Percentiles rank a stretch among this genome's conserved stretches.
These are phyloP conservation scores for Candida endomychidarum DNA, from an alignment of 805 yeast genomes.

Conservation along the genomic window DNA sequence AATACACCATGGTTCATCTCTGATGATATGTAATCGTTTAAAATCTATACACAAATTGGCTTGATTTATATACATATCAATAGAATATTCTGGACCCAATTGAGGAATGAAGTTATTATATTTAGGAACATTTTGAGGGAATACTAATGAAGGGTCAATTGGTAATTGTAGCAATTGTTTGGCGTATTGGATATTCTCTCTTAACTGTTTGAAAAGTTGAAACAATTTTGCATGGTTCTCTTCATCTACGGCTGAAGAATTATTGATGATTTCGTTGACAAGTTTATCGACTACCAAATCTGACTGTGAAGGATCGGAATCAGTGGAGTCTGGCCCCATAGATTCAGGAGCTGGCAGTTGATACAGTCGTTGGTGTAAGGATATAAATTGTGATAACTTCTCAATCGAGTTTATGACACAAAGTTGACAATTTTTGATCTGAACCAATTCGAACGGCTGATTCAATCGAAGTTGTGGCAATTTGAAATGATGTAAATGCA, in stretches of 20 bases:
- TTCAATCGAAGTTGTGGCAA: conserved; percentile 15
- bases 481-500: conserved; percentile 43
- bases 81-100: conserved; percentile 45
- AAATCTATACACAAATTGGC: conserved; percentile 64
- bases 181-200: conserved; percentile 28
- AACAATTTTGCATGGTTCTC: conserved; percentile 19
- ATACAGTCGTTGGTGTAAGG: conserved; percentile 5
- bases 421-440: conserved; percentile 9
- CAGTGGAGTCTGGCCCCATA: too few species aligned
- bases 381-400: conserved; percentile 18
- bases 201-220: conserved; percentile 25
- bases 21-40: conserved; percentile 48
- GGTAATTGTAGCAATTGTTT: conserved; percentile 33
- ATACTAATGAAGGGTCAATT: conserved; percentile 55
- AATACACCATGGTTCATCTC: conserved; percentile 62
- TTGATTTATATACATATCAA: conserved; percentile 60
- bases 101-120: conserved; percentile 44
- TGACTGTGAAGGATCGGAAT: neutral
- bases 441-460: conserved; percentile 7
- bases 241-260: conserved; percentile 1
- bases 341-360: conserved; percentile 12
- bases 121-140: conserved; percentile 53
- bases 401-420: conserved; percentile 36
- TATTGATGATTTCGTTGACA: neutral
- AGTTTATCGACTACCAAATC: neutral